A percentile compares a stretch with the other conserved stretches of the same genome.
Conservation (phyloP, 192 early-diverging fungal species). For the Backusella sp. region DNA sequence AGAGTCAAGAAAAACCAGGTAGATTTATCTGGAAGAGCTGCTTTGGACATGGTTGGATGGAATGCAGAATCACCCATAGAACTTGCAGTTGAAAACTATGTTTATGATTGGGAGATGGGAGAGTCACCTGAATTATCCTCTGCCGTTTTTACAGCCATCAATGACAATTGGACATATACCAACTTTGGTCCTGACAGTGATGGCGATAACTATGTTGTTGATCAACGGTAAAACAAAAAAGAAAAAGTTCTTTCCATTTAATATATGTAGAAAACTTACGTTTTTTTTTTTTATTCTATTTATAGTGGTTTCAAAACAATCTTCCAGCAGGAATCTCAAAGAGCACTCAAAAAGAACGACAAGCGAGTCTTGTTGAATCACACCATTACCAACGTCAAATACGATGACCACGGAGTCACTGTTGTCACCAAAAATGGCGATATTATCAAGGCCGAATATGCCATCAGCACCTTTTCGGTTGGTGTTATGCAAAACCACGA, state of each 20-base stretch:
- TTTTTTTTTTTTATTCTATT: no score
- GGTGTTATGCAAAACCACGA: slow-evolving; percentile 39
- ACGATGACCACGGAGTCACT: slow-evolving; percentile 24
- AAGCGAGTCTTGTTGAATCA: slow-evolving; percentile 27
- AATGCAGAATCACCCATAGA: slow-evolving; percentile 15
- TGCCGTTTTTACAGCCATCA: slow-evolving; percentile 6
- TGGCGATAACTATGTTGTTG: slow-evolving; percentile 30
- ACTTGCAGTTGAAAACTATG: slow-evolving; percentile 31
- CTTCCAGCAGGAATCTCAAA: slow-evolving; percentile 29
- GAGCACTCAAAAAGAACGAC: slow-evolving; percentile 27
- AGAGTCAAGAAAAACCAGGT: slow-evolving; percentile 15
- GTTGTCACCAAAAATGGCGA: slow-evolving; percentile 26
- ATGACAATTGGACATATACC: slow-evolving; percentile 18
- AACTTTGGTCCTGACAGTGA: slow-evolving; percentile 29
- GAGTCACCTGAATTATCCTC: slow-evolving; percentile 26
- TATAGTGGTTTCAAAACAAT: slow-evolving; percentile 37
- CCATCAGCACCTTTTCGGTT: slow-evolving; percentile 38
- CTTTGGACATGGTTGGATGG: slow-evolving; percentile 34
- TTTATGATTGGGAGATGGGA: slow-evolving; percentile 35
- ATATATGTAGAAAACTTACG: neutral
- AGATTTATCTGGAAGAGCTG: slow-evolving; percentile 34
- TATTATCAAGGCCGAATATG: slow-evolving; percentile 40
- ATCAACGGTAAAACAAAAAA: slow-evolving; percentile 20
- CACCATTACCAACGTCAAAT: slow-evolving; percentile 26
- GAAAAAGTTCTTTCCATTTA: neutral